Conservation (phyloP, 1,139 yeast species). For the Yamadazyma blattariae region DNA sequence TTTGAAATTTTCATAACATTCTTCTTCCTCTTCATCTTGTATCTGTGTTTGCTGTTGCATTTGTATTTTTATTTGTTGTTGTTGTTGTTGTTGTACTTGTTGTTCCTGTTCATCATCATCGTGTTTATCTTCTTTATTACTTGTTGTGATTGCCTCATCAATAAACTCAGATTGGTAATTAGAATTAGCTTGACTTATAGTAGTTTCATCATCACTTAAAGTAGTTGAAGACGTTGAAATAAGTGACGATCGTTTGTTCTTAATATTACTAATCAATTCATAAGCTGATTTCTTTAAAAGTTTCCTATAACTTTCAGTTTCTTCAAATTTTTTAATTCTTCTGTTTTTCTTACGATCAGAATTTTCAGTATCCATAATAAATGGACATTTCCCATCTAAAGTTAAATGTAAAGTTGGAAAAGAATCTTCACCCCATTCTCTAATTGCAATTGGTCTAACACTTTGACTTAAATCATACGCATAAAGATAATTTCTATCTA, state of each 20-base stretch:
- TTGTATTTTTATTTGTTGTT: background rate
- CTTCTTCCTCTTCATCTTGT: slow-evolving; percentile 11
- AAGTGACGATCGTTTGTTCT: slow-evolving; percentile 18
- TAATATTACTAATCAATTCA: slow-evolving; percentile 28
- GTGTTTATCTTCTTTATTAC: background rate
- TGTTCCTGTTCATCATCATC: slow-evolving; percentile 1
- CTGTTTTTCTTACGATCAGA: slow-evolving; percentile 37
- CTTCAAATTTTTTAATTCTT: slow-evolving; percentile 39
- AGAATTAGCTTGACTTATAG: slow-evolving; percentile 15
- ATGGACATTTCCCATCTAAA: slow-evolving; percentile 72
- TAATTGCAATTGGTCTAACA: slow-evolving; percentile 76
- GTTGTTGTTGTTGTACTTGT: background rate
- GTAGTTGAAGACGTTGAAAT: slow-evolving; percentile 6
- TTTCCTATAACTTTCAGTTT: slow-evolving; percentile 38
- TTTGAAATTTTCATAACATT: slow-evolving; percentile 14
- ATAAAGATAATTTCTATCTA: slow-evolving; percentile 63
- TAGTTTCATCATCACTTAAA: slow-evolving; percentile 14
- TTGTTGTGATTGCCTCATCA: background rate
- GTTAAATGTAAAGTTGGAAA: slow-evolving; percentile 46
- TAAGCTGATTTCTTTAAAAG: slow-evolving; percentile 34
- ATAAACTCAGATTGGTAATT: slow-evolving; percentile 2
- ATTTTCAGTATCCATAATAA: slow-evolving; percentile 49
- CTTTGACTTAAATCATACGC: slow-evolving; percentile 79
- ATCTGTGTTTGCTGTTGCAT: background rate
- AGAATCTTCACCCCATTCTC: slow-evolving; percentile 67